A percentile compares a stretch with the other conserved stretches of the same genome.
phyloP scores from a whole-genome alignment of 495 filamentous ascomycete genomes.

The Penicillium samsonianum region DNA sequence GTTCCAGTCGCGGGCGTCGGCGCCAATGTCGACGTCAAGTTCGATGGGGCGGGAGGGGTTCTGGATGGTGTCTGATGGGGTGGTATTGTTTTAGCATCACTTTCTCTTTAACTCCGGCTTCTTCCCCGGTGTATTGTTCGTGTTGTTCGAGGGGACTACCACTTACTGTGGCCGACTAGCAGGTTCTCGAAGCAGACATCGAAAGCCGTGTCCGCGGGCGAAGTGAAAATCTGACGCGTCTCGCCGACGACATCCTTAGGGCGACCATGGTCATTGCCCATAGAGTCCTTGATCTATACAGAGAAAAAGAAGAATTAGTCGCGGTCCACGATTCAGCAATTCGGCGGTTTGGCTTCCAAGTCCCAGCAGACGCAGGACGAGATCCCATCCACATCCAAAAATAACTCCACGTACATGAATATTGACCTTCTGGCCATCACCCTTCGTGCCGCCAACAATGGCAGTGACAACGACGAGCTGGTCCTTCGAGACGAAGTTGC shows the following conservation, averaged over 20 bases:
- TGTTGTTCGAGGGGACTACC: neutral
- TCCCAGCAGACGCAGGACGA: neutral
- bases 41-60: constrained; percentile 79
- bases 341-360: neutral
- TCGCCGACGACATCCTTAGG: constrained; percentile 92
- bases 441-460: constrained; percentile 77
- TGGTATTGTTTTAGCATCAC: neutral
- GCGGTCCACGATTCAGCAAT: neutral
- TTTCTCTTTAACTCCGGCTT: neutral
- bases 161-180: constrained; percentile 62
- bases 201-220: constrained; percentile 90
- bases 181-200: constrained; percentile 97
- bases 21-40: constrained; percentile 97
- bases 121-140: neutral
- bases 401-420: constrained; percentile 78
- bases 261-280: constrained; percentile 91
- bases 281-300: constrained; percentile 83
- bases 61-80: constrained; percentile 36
- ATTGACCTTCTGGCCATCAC: constrained; percentile 91
- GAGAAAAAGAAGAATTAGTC: constrained; percentile 15
- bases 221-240: constrained; percentile 89
- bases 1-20: constrained; percentile 97
- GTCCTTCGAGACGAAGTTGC: constrained; percentile 92
- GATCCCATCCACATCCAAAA: neutral
- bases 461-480: constrained; percentile 98